These are phyloP conservation scores for Sistotremastrum suecicum DNA, from an alignment of 768 basidiomycete species.

Conservation along the genomic window DNA sequence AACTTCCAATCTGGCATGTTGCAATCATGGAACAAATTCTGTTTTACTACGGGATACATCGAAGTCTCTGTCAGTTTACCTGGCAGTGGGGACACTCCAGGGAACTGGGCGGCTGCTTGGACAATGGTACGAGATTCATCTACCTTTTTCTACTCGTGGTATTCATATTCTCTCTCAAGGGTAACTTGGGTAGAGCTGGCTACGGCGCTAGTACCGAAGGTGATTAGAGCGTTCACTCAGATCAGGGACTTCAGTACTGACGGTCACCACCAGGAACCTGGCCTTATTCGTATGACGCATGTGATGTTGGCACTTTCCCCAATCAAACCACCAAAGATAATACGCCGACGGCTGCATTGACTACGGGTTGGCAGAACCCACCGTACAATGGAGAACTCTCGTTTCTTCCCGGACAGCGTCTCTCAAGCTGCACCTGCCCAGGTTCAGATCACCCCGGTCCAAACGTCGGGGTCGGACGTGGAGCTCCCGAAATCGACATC, in stretches of 20 bases:
- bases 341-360: constrained; percentile 41
- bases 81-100: constrained; percentile 42
- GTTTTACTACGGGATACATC: constrained; percentile 86
- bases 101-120: constrained; percentile 74
- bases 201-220: constrained; percentile 86
- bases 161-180: constrained; percentile 25
- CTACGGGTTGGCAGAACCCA: constrained; percentile 31
- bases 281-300: constrained; percentile 76
- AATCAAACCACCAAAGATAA: constrained; percentile 59
- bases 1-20: constrained; percentile 66
- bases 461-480: constrained; percentile 41
- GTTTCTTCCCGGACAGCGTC: constrained; percentile 71
- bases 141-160: constrained; percentile 1
- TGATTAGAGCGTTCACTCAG: constrained; percentile 31
- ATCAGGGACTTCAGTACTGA: constrained; percentile 8
- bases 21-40: constrained; percentile 87
- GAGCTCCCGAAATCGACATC: constrained; percentile 88
- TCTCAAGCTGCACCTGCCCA: constrained; percentile 81
- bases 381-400: constrained; percentile 36
- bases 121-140: constrained; percentile 12
- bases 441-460: constrained; percentile 86
- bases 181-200: constrained; percentile 69
- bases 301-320: constrained; percentile 77
- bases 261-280: constrained; percentile 26
- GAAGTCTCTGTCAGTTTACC: constrained; percentile 73